Conservation (phyloP, 2,329 filamentous ascomycete genomes). For the Pseudogymnoascus sp. region DNA sequence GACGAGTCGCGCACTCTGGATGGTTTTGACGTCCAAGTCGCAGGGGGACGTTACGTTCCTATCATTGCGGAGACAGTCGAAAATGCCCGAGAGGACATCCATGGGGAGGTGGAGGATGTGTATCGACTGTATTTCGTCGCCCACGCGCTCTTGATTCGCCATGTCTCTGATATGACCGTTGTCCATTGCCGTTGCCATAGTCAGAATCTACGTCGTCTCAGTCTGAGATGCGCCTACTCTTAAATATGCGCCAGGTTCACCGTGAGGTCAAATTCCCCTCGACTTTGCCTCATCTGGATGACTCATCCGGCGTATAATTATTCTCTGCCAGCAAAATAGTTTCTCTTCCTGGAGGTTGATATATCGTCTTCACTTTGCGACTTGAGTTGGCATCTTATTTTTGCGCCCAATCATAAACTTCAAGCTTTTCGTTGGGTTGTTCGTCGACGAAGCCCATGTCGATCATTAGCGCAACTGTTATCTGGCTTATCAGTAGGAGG, state of each 20-base stretch:
- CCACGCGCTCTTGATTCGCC: not conserved
- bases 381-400: not conserved
- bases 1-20: not conserved
- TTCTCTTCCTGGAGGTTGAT: not conserved
- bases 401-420: not conserved
- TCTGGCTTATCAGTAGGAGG: not conserved
- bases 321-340: not conserved
- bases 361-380: not conserved
- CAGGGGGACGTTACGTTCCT: no score
- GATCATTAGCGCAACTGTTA: not conserved
- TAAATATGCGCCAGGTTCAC: not conserved
- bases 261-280: not conserved
- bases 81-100: slow-evolving; percentile 7
- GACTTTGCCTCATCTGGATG: not conserved
- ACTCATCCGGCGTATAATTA: not conserved
- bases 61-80: not conserved
- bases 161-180: not conserved
- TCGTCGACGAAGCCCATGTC: not conserved
- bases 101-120: not conserved
- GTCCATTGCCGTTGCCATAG: not conserved
- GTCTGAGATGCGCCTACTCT: not conserved
- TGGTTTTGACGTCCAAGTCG: not conserved
- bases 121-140: not conserved
- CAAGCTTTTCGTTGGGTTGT: not conserved
- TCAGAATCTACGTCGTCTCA: not conserved